These are phyloP conservation scores for Phytophthora colocasiae DNA, from an alignment of 352 stramenopile genomes.

Conservation along the genomic window DNA sequence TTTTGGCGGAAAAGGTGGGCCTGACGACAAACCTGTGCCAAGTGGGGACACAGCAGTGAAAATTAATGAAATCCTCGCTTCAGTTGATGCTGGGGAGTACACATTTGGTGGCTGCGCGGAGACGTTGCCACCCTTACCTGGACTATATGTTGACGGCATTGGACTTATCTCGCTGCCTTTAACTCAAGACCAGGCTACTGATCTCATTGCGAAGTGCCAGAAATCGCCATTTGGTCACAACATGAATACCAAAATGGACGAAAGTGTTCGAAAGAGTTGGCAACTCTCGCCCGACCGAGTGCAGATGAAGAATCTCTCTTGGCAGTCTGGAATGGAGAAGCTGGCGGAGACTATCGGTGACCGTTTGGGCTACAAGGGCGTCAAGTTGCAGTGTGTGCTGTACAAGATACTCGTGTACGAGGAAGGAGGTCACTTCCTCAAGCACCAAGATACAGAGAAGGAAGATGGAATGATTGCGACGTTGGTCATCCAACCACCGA, in stretches of 20 bases:
- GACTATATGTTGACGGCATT: background rate
- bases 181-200: too few relatives aligned
- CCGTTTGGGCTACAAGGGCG: constrained; percentile 21
- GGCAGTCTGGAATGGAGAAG: constrained; percentile 9
- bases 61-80: background rate
- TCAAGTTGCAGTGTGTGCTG: constrained; percentile 23
- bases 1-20: background rate
- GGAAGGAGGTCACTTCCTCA: constrained; percentile 45
- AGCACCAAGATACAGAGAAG: constrained; percentile 65
- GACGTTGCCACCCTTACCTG: background rate
- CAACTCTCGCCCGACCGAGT: constrained; percentile 23
- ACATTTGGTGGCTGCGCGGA: background rate
- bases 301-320: constrained; percentile 17
- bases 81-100: background rate
- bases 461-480: constrained; percentile 60
- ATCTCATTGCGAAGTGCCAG: constrained; percentile 6
- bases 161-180: background rate
- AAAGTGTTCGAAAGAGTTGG: constrained; percentile 33
- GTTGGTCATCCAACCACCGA: constrained; percentile 48
- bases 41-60: background rate
- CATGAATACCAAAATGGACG: constrained; percentile 28
- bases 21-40: background rate
- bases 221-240: constrained; percentile 41
- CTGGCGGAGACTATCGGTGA: background rate
- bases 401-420: constrained; percentile 71